These are phyloP conservation scores for Leishmania tarentolae DNA, from an alignment of 208 protist genomes.

Conservation along the genomic window DNA sequence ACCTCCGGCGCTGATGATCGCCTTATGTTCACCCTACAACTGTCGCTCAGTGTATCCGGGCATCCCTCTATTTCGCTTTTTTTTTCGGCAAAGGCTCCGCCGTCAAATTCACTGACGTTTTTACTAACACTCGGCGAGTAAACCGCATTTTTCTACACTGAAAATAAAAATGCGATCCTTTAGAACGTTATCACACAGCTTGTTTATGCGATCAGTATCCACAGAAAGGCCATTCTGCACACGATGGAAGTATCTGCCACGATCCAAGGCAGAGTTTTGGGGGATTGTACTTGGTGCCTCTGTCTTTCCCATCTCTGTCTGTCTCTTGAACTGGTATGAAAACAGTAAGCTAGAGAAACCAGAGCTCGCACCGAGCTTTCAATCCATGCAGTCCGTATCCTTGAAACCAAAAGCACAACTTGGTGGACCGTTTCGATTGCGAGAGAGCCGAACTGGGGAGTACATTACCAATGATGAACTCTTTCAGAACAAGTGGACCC, in stretches of 20 bases:
- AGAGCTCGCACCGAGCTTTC: slow-evolving; percentile 54
- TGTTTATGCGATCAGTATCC: slow-evolving; percentile 11
- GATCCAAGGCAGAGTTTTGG: slow-evolving; percentile 62
- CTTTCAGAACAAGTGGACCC: slow-evolving; percentile 77
- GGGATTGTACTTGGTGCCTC: slow-evolving; percentile 57
- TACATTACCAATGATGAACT: slow-evolving; percentile 69
- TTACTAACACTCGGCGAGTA: not conserved
- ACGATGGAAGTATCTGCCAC: slow-evolving; percentile 43
- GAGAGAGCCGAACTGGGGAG: slow-evolving; percentile 62
- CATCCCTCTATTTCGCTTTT: not conserved
- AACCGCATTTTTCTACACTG: not conserved
- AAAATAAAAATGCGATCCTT: slow-evolving; percentile 1
- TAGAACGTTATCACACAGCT: not conserved
- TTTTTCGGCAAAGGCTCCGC: not conserved
- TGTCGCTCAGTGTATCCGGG: not conserved
- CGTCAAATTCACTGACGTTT: not conserved
- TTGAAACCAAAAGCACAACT: slow-evolving; percentile 59
- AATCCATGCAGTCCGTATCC: slow-evolving; percentile 39
- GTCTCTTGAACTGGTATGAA: slow-evolving; percentile 60
- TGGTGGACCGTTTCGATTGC: slow-evolving; percentile 69
- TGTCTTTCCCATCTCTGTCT: slow-evolving; percentile 58
- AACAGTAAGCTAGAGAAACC: slow-evolving; percentile 28
- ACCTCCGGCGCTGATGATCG: not conserved
- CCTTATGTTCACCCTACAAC: not conserved
- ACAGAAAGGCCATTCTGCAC: slow-evolving; percentile 6